Evolutionary conservation across 208 protist genomes (phyloP).

Genomic region (Trypanosoma grayi): DNA sequence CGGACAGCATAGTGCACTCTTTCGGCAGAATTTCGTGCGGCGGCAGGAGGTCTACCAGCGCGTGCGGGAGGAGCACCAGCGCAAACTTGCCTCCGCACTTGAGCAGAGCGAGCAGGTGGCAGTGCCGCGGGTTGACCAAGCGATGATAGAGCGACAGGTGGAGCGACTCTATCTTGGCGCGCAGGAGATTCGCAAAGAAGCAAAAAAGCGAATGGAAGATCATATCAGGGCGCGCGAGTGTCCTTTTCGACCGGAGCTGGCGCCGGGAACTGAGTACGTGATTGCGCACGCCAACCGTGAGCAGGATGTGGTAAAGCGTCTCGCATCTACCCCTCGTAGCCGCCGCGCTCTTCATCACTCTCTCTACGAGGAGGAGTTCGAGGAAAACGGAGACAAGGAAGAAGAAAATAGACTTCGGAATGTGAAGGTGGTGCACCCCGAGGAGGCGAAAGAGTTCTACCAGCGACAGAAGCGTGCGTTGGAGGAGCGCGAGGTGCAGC

Average conservation of each 20-base stretch:
- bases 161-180: slow-evolving; percentile 58
- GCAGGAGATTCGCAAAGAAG: slow-evolving; percentile 23
- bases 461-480: slow-evolving; percentile 42
- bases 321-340: slow-evolving; percentile 23
- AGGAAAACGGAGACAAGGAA: slow-evolving; percentile 7
- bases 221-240: slow-evolving; percentile 35
- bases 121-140: slow-evolving; percentile 17
- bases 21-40: slow-evolving; percentile 60
- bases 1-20: slow-evolving; percentile 69
- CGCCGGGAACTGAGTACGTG: slow-evolving; percentile 60
- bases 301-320: slow-evolving; percentile 65
- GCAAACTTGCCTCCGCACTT: slow-evolving; percentile 18
- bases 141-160: slow-evolving; percentile 36
- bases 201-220: slow-evolving; percentile 28
- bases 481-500: slow-evolving; percentile 22
- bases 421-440: slow-evolving; percentile 7
- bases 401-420: not conserved
- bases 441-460: slow-evolving; percentile 56
- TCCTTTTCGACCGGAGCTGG: slow-evolving; percentile 59
- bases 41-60: slow-evolving; percentile 69
- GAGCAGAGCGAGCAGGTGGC: slow-evolving; percentile 9
- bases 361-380: not conserved
- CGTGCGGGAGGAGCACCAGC: slow-evolving; percentile 50
- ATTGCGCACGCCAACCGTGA: slow-evolving; percentile 37
- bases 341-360: not conserved